Evolutionary conservation across 2,329 filamentous ascomycete genomes (phyloP).

Genomic region (Gaeumannomyces sp.): DNA sequence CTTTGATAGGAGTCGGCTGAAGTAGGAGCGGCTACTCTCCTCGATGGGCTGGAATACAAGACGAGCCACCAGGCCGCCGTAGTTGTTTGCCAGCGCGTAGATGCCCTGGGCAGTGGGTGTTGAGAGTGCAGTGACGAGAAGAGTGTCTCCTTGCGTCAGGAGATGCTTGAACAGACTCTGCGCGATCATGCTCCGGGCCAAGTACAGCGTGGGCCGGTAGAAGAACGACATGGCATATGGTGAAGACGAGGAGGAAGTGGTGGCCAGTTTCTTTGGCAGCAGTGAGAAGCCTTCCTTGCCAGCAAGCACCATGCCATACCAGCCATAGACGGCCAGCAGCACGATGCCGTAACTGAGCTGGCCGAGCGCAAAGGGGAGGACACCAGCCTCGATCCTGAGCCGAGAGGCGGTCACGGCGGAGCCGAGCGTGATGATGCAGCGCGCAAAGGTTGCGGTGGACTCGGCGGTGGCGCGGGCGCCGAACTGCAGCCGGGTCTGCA

Average conservation of each 20-base stretch:
- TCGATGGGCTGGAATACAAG: slow-evolving; percentile 93
- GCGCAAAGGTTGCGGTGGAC: slow-evolving; percentile 69
- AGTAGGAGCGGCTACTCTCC: slow-evolving; percentile 85
- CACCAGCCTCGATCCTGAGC: slow-evolving; percentile 53
- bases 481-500: slow-evolving; percentile 76
- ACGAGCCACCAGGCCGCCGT: slow-evolving; percentile 80
- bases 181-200: slow-evolving; percentile 76
- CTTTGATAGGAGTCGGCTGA: slow-evolving; percentile 66
- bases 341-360: slow-evolving; percentile 70
- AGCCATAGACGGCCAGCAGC: slow-evolving; percentile 64
- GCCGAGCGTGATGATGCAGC: slow-evolving; percentile 69
- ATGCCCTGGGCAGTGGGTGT: slow-evolving; percentile 77
- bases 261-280: slow-evolving; percentile 37
- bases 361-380: slow-evolving; percentile 83
- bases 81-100: slow-evolving; percentile 92
- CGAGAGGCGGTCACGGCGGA: slow-evolving; percentile 49
- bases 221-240: slow-evolving; percentile 55
- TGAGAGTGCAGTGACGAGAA: slow-evolving; percentile 75
- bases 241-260: slow-evolving; percentile 13
- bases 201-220: slow-evolving; percentile 60
- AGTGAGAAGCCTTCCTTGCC: slow-evolving; percentile 62
- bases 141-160: slow-evolving; percentile 87
- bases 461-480: slow-evolving; percentile 77
- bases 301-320: slow-evolving; percentile 53
- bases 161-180: slow-evolving; percentile 90